Evolutionary conservation across 495 filamentous ascomycete genomes (phyloP).

Genomic region (Podospora conica): DNA sequence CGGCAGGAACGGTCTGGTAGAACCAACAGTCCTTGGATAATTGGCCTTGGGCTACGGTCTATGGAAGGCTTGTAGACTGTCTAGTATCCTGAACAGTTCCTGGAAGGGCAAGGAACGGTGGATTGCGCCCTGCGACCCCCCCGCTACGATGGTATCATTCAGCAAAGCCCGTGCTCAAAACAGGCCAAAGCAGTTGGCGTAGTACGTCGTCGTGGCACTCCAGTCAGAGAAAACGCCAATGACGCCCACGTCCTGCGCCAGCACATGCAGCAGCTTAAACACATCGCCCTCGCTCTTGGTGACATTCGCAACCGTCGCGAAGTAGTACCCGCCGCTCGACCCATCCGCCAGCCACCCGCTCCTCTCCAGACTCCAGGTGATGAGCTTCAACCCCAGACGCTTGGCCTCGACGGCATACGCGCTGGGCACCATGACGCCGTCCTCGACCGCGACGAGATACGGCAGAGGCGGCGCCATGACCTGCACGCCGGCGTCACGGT

Average conservation of each 20-base stretch:
- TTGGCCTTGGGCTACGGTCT: no score
- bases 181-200: constrained; percentile 54
- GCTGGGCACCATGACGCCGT: constrained; percentile 37
- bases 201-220: constrained; percentile 56
- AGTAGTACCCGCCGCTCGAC: constrained; percentile 47
- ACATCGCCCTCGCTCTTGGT: constrained; percentile 54
- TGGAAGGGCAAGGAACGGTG: no score
- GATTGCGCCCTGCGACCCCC: no score
- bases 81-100: no score
- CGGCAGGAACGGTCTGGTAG: no score
- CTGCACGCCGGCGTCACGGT: constrained; percentile 38
- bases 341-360: constrained; percentile 48
- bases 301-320: constrained; percentile 40
- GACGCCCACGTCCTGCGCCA: constrained; percentile 51
- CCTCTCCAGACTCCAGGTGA: constrained; percentile 59
- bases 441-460: constrained; percentile 36
- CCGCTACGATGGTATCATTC: no score
- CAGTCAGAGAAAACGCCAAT: constrained; percentile 55
- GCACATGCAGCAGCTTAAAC: constrained; percentile 52
- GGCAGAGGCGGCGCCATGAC: constrained; percentile 38
- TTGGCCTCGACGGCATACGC: constrained; percentile 43
- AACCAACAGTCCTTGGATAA: no score
- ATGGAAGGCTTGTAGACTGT: no score
- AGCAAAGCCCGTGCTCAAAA: neutral
- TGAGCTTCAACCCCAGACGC: constrained; percentile 48